phyloP scores from a whole-genome alignment of 2,329 filamentous ascomycete genomes.

The Aureobasidium sp. region DNA sequence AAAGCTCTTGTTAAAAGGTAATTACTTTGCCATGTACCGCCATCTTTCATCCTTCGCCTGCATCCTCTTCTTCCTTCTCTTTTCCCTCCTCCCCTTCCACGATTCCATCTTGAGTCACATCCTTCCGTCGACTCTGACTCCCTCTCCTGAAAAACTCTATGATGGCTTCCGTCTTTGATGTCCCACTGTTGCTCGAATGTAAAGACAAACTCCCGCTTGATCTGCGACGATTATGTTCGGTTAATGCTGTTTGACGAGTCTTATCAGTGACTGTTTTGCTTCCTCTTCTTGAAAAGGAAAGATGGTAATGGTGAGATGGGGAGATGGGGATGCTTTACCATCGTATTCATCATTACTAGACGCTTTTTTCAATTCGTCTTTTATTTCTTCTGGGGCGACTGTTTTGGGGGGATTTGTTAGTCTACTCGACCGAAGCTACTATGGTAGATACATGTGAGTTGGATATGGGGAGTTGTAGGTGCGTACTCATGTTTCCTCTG shows the following conservation, averaged over 20 bases:
- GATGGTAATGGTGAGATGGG: not conserved
- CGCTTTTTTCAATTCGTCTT: not conserved
- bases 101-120: not conserved
- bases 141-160: not conserved
- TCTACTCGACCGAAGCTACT: not conserved
- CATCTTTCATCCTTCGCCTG: not conserved
- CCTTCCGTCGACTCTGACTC: not conserved
- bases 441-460: too few relatives aligned
- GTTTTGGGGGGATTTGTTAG: not conserved
- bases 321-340: not conserved
- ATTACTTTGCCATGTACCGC: too few relatives aligned
- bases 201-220: not conserved
- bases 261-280: not conserved
- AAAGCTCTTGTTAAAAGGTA: too few relatives aligned
- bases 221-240: not conserved
- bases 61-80: not conserved
- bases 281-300: not conserved
- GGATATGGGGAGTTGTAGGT: too few relatives aligned
- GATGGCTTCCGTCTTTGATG: not conserved
- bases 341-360: not conserved
- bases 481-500: constrained; percentile 1
- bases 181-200: not conserved
- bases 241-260: not conserved
- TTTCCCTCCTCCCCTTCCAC: not conserved
- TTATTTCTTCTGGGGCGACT: constrained; percentile 9